Evolutionary conservation across 495 filamentous ascomycete genomes (phyloP).

Genomic region (Penicillium robsamsonii): DNA sequence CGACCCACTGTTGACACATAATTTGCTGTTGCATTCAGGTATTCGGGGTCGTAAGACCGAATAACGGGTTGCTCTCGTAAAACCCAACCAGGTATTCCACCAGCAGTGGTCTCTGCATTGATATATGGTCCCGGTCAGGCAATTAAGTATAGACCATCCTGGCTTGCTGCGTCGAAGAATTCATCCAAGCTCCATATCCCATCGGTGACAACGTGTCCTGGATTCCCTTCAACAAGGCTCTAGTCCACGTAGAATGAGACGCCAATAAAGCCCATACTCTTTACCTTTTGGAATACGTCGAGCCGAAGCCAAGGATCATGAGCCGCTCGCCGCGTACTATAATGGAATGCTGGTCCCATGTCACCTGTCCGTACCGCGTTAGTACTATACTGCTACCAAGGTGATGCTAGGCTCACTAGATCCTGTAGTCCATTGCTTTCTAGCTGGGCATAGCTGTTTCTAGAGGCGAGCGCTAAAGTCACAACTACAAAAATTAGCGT

Average conservation of each 20-base stretch:
- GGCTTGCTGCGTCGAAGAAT: conserved; percentile 61
- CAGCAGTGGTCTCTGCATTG: conserved; percentile 60
- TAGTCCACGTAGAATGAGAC: conserved; percentile 71
- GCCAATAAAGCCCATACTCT: conserved; percentile 64
- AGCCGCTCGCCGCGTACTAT: conserved; percentile 62
- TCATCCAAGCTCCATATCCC: conserved; percentile 61
- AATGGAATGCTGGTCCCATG: conserved; percentile 67
- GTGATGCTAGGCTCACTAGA: conserved; percentile 3
- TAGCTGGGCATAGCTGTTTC: not conserved
- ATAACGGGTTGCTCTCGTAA: conserved; percentile 54
- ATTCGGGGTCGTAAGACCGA: conserved; percentile 55
- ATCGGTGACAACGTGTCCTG: conserved; percentile 58
- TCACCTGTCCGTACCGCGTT: conserved; percentile 39
- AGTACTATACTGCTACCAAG: not conserved
- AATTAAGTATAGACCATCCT: conserved; percentile 67
- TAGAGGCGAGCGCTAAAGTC: not conserved
- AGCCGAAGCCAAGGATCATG: conserved; percentile 65
- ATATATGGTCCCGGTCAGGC: conserved; percentile 64
- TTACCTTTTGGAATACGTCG: conserved; percentile 75
- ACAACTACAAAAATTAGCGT: not conserved
- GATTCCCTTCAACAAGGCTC: conserved; percentile 66
- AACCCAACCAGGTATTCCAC: conserved; percentile 59
- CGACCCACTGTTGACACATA: conserved; percentile 41
- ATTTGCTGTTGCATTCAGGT: conserved; percentile 57
- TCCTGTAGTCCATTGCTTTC: conserved; percentile 12